phyloP scores from a whole-genome alignment of 495 filamentous ascomycete species.

The Penicillium simplicissimum region DNA sequence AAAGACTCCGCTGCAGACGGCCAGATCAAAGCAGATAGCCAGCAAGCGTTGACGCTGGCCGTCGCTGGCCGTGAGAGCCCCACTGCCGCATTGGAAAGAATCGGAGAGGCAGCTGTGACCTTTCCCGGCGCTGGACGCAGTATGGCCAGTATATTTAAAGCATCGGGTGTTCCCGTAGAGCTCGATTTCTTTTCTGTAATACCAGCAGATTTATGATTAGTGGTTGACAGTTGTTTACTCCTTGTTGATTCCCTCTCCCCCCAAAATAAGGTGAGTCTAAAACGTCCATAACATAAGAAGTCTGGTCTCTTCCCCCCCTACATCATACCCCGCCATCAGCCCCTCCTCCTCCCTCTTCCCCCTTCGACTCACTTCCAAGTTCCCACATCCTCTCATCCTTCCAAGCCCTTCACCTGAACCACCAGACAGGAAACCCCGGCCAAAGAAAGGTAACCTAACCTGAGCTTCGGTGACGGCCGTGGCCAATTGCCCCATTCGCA shows the following conservation, averaged over 20 bases:
- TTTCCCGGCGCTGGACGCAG: conserved; percentile 30
- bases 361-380: not conserved
- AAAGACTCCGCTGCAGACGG: conserved; percentile 29
- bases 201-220: not conserved
- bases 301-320: not conserved
- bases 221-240: conserved; percentile 14
- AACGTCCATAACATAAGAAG: too few relatives aligned
- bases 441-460: conserved; percentile 17
- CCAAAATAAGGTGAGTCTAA: conserved; percentile 23
- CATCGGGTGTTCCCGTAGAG: conserved; percentile 31
- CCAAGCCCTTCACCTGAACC: conserved; percentile 6
- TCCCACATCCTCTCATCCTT: not conserved
- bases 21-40: conserved; percentile 37
- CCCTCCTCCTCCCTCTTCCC: conserved; percentile 13
- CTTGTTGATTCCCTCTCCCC: not conserved
- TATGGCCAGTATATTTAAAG: conserved; percentile 31
- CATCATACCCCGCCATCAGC: conserved; percentile 25
- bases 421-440: conserved; percentile 1
- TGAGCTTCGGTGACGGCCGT: conserved; percentile 23
- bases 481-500: conserved; percentile 28
- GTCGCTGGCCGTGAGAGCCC: conserved; percentile 28
- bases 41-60: conserved; percentile 31
- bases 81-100: conserved; percentile 48
- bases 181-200: conserved; percentile 6
- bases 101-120: conserved; percentile 37